Conservation (phyloP, 148 eudicot genomes). For the Pharnaceum exiguum region DNA sequence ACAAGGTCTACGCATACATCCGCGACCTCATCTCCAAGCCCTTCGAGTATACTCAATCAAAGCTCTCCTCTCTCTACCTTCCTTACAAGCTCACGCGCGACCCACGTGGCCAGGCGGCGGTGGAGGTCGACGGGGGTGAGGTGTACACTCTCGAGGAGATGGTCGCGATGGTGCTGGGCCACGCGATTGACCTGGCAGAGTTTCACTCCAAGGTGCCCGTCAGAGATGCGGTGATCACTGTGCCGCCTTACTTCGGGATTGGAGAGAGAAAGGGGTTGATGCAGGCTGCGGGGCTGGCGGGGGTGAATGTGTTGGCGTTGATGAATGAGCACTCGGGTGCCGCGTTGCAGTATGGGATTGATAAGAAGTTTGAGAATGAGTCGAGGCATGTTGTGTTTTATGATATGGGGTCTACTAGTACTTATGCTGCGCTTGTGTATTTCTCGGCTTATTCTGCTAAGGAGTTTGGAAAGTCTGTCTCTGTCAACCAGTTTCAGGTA, state of each 20-base stretch:
- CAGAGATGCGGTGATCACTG: conserved; percentile 82
- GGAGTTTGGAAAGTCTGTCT: conserved; percentile 81
- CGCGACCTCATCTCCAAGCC: conserved; percentile 72
- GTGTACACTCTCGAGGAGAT: conserved; percentile 82
- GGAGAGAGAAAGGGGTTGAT: conserved; percentile 79
- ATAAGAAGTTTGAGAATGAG: conserved; percentile 86
- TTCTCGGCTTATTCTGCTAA: conserved; percentile 86
- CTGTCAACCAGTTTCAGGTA: conserved; percentile 97
- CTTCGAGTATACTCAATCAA: conserved; percentile 18
- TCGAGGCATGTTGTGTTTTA: conserved; percentile 81
- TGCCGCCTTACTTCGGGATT: conserved; percentile 89
- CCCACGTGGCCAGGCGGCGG: conserved; percentile 44
- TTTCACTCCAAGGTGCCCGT: conserved; percentile 58
- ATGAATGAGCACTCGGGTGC: conserved; percentile 91
- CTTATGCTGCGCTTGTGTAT: conserved; percentile 91
- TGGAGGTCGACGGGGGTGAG: conserved; percentile 57
- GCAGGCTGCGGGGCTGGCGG: conserved; percentile 74
- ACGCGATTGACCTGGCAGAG: conserved; percentile 63
- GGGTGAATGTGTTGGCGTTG: conserved; percentile 76
- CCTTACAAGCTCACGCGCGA: conserved; percentile 53
- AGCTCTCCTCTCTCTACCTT: conserved; percentile 40
- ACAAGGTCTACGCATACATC: conserved; percentile 66
- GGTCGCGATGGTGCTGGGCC: conserved; percentile 65
- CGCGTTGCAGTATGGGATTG: conserved; percentile 96
- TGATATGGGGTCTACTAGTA: conserved; percentile 83